phyloP scores from a whole-genome alignment of 495 filamentous ascomycete species.

The Neurospora africana region DNA sequence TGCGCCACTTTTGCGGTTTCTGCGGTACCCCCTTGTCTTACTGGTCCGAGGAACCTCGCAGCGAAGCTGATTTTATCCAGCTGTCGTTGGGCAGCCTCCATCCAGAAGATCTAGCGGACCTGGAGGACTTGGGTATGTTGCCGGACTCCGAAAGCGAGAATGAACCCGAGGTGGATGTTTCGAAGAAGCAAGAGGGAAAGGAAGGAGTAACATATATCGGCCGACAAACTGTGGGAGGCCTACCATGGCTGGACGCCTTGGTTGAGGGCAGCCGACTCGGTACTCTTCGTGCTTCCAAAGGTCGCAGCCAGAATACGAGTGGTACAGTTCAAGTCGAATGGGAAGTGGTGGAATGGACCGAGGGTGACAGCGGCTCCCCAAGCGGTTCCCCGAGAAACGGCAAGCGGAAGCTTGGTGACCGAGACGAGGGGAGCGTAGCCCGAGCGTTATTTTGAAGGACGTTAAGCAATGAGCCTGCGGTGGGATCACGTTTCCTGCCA shows the following conservation, averaged over 20 bases:
- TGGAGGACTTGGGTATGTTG: slow-evolving; percentile 60
- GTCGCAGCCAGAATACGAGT: slow-evolving; percentile 44
- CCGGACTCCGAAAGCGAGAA: slow-evolving; percentile 33
- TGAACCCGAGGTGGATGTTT: slow-evolving; percentile 22
- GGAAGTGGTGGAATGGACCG: slow-evolving; percentile 73
- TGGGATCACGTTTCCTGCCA: neutral
- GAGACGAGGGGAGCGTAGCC: slow-evolving; percentile 17
- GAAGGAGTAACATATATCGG: slow-evolving; percentile 14
- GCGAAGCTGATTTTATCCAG: slow-evolving; percentile 63
- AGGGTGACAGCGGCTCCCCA: slow-evolving; percentile 43
- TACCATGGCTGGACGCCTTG: slow-evolving; percentile 79
- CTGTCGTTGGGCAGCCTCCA: slow-evolving; percentile 63
- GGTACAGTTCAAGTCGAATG: slow-evolving; percentile 60
- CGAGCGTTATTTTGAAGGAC: slow-evolving; percentile 8
- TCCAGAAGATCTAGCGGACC: slow-evolving; percentile 49
- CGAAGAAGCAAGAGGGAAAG: slow-evolving; percentile 5
- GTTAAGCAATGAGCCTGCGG: slow-evolving; percentile 3
- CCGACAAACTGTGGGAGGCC: slow-evolving; percentile 33
- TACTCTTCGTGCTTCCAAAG: slow-evolving; percentile 48
- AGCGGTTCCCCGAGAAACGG: slow-evolving; percentile 18
- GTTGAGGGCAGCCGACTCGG: slow-evolving; percentile 64
- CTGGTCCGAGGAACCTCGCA: slow-evolving; percentile 62
- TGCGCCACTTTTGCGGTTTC: slow-evolving; percentile 80
- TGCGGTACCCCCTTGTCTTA: slow-evolving; percentile 73
- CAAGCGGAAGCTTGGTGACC: slow-evolving; percentile 45